These are phyloP conservation scores for Eutypella sp. DNA, from an alignment of 2,329 filamentous ascomycete species.

Conservation along the genomic window DNA sequence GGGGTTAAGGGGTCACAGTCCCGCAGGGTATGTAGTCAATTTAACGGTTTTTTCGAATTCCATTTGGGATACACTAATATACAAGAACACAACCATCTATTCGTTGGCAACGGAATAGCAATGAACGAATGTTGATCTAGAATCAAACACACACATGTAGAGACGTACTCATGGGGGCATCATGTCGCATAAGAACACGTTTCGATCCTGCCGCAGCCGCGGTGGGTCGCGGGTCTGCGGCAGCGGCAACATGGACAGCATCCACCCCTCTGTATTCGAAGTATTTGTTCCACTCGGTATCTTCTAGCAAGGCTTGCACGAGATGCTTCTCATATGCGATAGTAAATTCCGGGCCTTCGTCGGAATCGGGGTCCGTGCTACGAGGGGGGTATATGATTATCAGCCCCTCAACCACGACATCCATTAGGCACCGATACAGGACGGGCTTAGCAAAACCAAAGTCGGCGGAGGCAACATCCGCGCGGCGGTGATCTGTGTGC, in stretches of 20 bases:
- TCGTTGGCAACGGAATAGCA: no score
- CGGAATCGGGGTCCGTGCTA: constrained; percentile 1
- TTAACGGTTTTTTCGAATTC: no score
- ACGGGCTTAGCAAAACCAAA: constrained; percentile 15
- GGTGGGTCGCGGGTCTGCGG: no score
- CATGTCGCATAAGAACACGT: no score
- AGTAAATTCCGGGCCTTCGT: constrained; percentile 16
- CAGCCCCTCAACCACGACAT: constrained; percentile 9
- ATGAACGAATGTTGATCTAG: no score
- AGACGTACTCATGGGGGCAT: no score
- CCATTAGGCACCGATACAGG: constrained; percentile 11
- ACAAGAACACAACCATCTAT: no score
- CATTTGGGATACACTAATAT: no score
- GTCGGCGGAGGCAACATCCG: constrained; percentile 9
- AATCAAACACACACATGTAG: no score
- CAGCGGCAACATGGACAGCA: not conserved
- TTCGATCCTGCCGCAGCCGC: no score
- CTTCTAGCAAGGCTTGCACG: constrained; percentile 7
- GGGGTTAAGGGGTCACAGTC: no score
- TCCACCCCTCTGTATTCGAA: constrained; percentile 17
- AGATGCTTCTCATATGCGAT: constrained; percentile 14
- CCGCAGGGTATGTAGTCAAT: no score
- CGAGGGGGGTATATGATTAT: constrained; percentile 13
- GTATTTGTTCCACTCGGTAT: constrained; percentile 14
- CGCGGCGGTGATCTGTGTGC: constrained; percentile 15